These are phyloP conservation scores for Sugiyamaella floridensis DNA, from an alignment of 805 yeast genomes.

Conservation along the genomic window DNA sequence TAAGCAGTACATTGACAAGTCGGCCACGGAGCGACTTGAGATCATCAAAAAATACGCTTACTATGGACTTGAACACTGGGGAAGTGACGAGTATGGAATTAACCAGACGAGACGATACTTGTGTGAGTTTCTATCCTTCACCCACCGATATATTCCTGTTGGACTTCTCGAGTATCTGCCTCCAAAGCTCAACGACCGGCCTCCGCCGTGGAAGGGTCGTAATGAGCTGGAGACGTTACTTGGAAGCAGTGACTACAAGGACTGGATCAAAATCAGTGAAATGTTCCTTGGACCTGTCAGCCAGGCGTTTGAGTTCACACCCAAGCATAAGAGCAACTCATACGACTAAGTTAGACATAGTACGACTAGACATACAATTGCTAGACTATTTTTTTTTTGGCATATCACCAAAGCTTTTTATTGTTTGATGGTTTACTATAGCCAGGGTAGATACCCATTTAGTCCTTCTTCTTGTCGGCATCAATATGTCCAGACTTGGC, in stretches of 20 bases:
- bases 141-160: conserved; percentile 89
- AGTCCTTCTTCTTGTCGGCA: conserved; percentile 27
- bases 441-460: background rate
- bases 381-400: no score
- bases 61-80: conserved; percentile 94
- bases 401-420: no score
- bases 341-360: conserved; percentile 27
- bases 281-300: conserved; percentile 88
- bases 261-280: conserved; percentile 94
- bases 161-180: conserved; percentile 88
- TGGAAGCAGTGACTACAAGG: conserved; percentile 77
- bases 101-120: conserved; percentile 79
- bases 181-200: conserved; percentile 84
- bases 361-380: background rate
- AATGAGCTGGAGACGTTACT: conserved; percentile 84
- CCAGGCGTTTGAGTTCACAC: conserved; percentile 67
- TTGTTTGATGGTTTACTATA: no score
- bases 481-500: conserved; percentile 21
- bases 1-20: conserved; percentile 82
- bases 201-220: conserved; percentile 90
- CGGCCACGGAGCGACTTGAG: conserved; percentile 82
- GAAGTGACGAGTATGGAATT: conserved; percentile 91
- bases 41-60: conserved; percentile 61
- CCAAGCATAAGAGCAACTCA: conserved; percentile 93
- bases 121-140: conserved; percentile 91